Evolutionary conservation across 1,284 basidiomycete genomes (phyloP), one percentile per base, ranked within the genome.

Genomic region (Heterobasidion parviporum): DNA sequence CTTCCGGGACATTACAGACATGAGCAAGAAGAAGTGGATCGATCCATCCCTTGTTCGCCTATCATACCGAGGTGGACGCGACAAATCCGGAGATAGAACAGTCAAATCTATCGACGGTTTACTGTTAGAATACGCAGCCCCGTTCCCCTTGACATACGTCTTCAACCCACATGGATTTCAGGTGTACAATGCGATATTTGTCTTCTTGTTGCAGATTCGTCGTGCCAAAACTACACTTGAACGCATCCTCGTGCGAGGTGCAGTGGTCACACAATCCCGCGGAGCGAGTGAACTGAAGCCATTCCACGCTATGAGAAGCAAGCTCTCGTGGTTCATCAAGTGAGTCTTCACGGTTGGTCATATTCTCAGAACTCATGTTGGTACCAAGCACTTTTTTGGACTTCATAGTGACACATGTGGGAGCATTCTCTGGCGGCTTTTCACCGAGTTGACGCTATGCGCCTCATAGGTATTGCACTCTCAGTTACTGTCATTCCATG

Each of bases 271-370:
- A 16, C 54, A 60, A 52, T 63, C 68, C 14, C 67, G 68, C 53
- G 55, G 72, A 54, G 70, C 65, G 44, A 70, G 70, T 32, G 81
- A 83, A 52, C 59, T 86, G 60, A 87, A 87, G 68, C 74, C 75
- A 15, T 81, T 92, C 61, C 88, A 89, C 67, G 82, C 82, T 0
- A 78, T 92, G 70, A 72, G 89, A 58, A 83, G 85, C 60, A 83
- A 84, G 56, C 63, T 93, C 54, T 83, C 81, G 52, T 94, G 92
- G 92, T 84, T 93, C 60, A 77, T 91, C 63, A 89, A 90, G 90
- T 92, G 65, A 65, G 88, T 76, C 18, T 12, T n/a, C 36, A 45
- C 48, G 47, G 45, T 41, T n/a, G 4, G 48, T 44, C 50, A 33
- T 55, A 12, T n/a, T 43, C 33, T 18, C 20, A 12, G 16, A 32